phyloP scores from a whole-genome alignment of 495 filamentous ascomycete genomes.

The Podospora bellae-mahoneyi region DNA sequence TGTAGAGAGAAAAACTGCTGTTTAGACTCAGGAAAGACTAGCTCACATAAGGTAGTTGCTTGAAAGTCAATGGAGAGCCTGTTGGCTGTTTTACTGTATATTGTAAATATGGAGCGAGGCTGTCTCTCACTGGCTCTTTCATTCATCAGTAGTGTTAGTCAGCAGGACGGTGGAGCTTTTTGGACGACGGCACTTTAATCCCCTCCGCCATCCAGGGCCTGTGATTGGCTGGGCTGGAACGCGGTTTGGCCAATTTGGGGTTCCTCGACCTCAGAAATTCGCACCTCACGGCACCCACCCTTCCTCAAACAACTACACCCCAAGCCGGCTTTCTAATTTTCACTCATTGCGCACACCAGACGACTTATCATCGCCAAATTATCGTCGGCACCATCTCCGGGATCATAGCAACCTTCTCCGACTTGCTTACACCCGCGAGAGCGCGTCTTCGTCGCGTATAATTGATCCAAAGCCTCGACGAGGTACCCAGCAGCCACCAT shows the following conservation, averaged over 20 bases:
- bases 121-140: neutral
- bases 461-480: slow-evolving; percentile 27
- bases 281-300: slow-evolving; percentile 30
- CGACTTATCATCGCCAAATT: slow-evolving; percentile 27
- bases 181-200: slow-evolving; percentile 15
- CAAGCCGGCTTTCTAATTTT: slow-evolving; percentile 8
- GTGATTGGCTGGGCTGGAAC: slow-evolving; percentile 32
- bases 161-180: neutral
- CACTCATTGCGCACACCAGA: slow-evolving; percentile 26
- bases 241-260: slow-evolving; percentile 36
- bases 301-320: slow-evolving; percentile 27
- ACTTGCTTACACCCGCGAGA: slow-evolving; percentile 13
- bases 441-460: slow-evolving; percentile 45
- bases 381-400: neutral
- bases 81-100: no score
- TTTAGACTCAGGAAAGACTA: neutral
- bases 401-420: slow-evolving; percentile 1
- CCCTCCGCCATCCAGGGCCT: slow-evolving; percentile 20
- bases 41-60: neutral
- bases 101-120: neutral
- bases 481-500: slow-evolving; percentile 40
- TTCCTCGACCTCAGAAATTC: slow-evolving; percentile 35
- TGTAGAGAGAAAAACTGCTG: neutral
- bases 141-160: neutral
- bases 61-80: neutral